Percentiles rank a stretch among this genome's conserved stretches.
Conservation (phyloP, 2,329 filamentous ascomycete species). For the Diaporthe sp. region DNA sequence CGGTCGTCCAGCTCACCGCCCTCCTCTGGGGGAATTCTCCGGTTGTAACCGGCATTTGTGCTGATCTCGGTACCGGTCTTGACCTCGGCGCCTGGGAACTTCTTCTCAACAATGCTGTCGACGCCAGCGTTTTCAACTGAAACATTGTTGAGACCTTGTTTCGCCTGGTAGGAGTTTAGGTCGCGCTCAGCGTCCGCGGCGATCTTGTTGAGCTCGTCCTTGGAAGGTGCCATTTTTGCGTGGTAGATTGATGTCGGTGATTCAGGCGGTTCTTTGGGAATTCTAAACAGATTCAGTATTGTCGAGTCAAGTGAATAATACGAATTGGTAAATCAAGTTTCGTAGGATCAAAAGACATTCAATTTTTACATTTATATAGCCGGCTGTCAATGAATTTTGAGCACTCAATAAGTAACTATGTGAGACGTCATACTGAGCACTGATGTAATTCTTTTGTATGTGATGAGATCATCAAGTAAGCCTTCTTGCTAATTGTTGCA, state of each 20-base stretch:
- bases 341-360: neutral
- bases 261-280: neutral
- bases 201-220: conserved; percentile 56
- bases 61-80: conserved; percentile 56
- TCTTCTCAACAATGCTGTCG: conserved; percentile 55
- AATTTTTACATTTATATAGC: neutral
- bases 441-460: conserved; percentile 25
- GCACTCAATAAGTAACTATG: neutral
- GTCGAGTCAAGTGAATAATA: neutral
- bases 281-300: neutral
- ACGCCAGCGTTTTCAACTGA: conserved; percentile 58
- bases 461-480: conserved; percentile 18
- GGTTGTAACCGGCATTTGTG: conserved; percentile 60
- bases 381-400: neutral
- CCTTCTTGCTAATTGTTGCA: neutral
- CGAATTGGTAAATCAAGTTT: too few relatives aligned
- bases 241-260: neutral
- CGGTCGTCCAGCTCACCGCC: conserved; percentile 58
- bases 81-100: conserved; percentile 57
- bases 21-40: conserved; percentile 59
- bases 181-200: conserved; percentile 60
- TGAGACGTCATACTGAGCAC: conserved; percentile 27
- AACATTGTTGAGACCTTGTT: conserved; percentile 57
- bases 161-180: conserved; percentile 61
- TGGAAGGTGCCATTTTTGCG: conserved; percentile 36